phyloP scores from a whole-genome alignment of 1,284 basidiomycete genomes.

The Acaromyces ingoldii region DNA sequence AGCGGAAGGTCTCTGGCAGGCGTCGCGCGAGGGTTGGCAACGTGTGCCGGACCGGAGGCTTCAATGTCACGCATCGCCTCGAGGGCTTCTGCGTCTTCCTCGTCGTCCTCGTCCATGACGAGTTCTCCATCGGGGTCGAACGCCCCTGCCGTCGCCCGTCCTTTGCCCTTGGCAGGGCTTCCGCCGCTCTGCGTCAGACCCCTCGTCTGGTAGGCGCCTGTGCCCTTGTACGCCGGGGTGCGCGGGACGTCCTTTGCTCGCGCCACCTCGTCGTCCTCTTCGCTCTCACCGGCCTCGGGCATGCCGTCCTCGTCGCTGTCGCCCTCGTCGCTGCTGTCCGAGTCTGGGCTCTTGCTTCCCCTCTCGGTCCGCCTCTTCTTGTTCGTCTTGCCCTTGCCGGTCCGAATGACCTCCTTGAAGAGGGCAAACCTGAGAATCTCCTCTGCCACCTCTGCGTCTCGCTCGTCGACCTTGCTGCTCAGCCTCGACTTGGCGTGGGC shows the following conservation, averaged over 20 bases:
- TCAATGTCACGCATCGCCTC: slow-evolving; percentile 37
- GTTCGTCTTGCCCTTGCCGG: slow-evolving; percentile 56
- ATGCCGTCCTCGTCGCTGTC: slow-evolving; percentile 57
- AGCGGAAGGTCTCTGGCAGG: slow-evolving; percentile 3
- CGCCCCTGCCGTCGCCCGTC: background rate
- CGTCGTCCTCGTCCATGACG: slow-evolving; percentile 17
- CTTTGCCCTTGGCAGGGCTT: too few species aligned
- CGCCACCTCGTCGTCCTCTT: slow-evolving; percentile 53
- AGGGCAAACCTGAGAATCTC: slow-evolving; percentile 93
- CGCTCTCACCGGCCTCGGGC: slow-evolving; percentile 50
- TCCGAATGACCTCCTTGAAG: slow-evolving; percentile 90
- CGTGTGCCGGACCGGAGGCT: slow-evolving; percentile 17
- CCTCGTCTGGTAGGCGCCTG: slow-evolving; percentile 34
- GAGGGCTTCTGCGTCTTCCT: slow-evolving; percentile 21
- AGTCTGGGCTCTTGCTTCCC: slow-evolving; percentile 27
- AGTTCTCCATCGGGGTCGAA: background rate
- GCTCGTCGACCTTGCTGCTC: slow-evolving; percentile 74
- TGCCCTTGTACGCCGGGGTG: slow-evolving; percentile 13
- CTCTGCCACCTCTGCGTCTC: slow-evolving; percentile 85
- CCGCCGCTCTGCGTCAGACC: slow-evolving; percentile 10
- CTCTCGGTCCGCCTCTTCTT: slow-evolving; percentile 50
- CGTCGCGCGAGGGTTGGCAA: slow-evolving; percentile 9
- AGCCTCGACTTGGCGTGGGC: slow-evolving; percentile 95
- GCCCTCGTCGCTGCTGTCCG: slow-evolving; percentile 36
- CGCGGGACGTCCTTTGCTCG: background rate